phyloP scores from a whole-genome alignment of 768 basidiomycete genomes.

The Boletus huronensis region DNA sequence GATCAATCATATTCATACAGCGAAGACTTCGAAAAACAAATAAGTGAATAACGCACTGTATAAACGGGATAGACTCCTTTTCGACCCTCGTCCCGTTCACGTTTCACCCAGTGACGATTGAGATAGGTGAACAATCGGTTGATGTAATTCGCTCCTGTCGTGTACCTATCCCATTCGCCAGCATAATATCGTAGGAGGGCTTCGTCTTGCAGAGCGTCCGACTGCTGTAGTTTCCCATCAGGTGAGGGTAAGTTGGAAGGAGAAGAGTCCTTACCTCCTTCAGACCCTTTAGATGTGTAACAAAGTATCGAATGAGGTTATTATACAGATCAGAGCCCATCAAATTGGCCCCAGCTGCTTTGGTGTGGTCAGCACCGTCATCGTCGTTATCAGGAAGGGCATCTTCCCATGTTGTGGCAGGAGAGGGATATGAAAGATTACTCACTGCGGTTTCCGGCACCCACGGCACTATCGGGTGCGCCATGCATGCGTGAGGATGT shows the following conservation, averaged over 20 bases:
- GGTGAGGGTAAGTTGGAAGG: slow-evolving; percentile 13
- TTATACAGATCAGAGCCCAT: slow-evolving; percentile 98
- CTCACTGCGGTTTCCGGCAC: slow-evolving; percentile 55
- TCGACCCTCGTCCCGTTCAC: slow-evolving; percentile 95
- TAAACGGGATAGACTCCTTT: slow-evolving; percentile 95
- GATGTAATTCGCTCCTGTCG: slow-evolving; percentile 94
- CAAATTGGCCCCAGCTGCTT: slow-evolving; percentile 81
- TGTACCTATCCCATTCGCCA: slow-evolving; percentile 92
- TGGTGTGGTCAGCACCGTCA: slow-evolving; percentile 15
- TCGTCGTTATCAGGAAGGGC: slow-evolving; percentile 20
- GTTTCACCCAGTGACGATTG: slow-evolving; percentile 98
- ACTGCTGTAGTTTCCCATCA: slow-evolving; percentile 46
- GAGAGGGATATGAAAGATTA: slow-evolving; percentile 12
- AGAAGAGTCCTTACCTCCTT: slow-evolving; percentile 50
- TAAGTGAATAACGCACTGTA: slow-evolving; percentile 56
- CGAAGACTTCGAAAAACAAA: neutral
- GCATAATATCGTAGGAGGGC: slow-evolving; percentile 89
- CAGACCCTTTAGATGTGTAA: slow-evolving; percentile 68
- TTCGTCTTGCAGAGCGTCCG: slow-evolving; percentile 81
- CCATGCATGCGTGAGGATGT: slow-evolving; percentile 80
- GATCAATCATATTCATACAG: neutral
- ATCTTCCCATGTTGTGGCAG: slow-evolving; percentile 23
- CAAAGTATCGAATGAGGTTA: slow-evolving; percentile 89
- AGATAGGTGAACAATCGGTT: slow-evolving; percentile 97
- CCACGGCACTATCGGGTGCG: slow-evolving; percentile 33